Conservation (phyloP, 768 basidiomycete species). For the Lyophyllum atratum region DNA sequence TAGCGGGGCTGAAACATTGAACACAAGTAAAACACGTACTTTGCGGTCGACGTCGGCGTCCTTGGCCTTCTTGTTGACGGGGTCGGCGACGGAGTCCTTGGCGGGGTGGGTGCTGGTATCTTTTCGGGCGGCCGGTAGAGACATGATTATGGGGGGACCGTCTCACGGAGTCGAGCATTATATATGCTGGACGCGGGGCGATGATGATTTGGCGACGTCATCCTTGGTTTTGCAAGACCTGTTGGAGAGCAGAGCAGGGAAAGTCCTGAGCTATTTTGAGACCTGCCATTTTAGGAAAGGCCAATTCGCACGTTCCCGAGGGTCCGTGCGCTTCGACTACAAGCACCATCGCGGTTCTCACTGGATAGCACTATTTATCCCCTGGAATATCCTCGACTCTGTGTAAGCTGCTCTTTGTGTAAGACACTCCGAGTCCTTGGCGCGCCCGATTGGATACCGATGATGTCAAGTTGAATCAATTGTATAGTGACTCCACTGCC, state of each 20-base stretch:
- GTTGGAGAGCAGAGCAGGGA: too few species aligned
- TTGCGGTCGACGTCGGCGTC: conserved; percentile 84
- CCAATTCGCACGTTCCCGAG: too few species aligned
- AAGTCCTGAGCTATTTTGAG: too few species aligned
- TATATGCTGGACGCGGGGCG: background rate
- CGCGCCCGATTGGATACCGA: background rate
- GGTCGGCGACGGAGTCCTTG: conserved; percentile 62
- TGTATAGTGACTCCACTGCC: background rate
- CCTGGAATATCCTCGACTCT: too few species aligned
- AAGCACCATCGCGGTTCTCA: too few species aligned
- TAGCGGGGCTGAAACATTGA: background rate
- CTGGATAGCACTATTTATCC: too few species aligned
- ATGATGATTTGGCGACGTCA: conserved; percentile 15
- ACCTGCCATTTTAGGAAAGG: too few species aligned
- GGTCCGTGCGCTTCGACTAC: too few species aligned
- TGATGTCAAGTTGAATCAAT: too few species aligned
- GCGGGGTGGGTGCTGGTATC: conserved; percentile 62
- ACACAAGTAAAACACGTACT: conserved; percentile 26
- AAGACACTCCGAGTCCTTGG: too few species aligned
- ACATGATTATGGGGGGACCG: conserved; percentile 44
- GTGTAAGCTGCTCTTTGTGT: too few species aligned
- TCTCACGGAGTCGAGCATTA: too few species aligned
- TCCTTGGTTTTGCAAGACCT: background rate
- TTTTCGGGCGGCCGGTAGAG: conserved; percentile 62
- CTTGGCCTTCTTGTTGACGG: conserved; percentile 59